phyloP scores from a whole-genome alignment of 768 basidiomycete species.

The Scleroderma citrinum region DNA sequence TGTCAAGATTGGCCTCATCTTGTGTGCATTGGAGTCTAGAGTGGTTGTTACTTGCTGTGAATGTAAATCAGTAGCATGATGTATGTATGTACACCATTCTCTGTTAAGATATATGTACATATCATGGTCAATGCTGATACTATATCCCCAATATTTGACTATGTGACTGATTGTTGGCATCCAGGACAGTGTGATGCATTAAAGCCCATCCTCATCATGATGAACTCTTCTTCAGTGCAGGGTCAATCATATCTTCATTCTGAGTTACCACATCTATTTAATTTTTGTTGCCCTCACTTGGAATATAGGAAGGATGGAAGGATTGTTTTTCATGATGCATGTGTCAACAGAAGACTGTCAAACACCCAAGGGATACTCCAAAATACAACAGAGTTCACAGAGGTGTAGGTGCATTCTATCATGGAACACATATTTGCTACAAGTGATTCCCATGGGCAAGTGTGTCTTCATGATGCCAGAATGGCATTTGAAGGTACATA shows the following conservation, averaged over 20 bases:
- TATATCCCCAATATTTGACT: background rate
- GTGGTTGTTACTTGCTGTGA: constrained; percentile 12
- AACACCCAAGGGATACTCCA: constrained; percentile 49
- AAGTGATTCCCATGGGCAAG: constrained; percentile 50
- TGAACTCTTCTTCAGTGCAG: constrained; percentile 63
- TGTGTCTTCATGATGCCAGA: constrained; percentile 62
- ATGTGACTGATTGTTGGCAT: background rate
- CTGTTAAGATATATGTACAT: constrained; percentile 1
- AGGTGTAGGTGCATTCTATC: constrained; percentile 59
- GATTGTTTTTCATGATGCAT: constrained; percentile 56
- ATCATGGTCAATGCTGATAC: constrained; percentile 1
- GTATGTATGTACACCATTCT: constrained; percentile 19
- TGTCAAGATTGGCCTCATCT: constrained; percentile 30
- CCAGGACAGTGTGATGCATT: constrained; percentile 63
- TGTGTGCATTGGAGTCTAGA: constrained; percentile 3
- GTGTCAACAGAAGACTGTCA: constrained; percentile 32
- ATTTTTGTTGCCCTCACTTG: constrained; percentile 3
- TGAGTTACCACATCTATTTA: constrained; percentile 4
- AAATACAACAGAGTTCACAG: constrained; percentile 51
- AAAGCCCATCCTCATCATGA: constrained; percentile 64
- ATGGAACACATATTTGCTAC: constrained; percentile 68
- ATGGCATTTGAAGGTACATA: constrained; percentile 66
- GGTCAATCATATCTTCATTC: constrained; percentile 33
- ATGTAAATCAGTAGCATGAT: constrained; percentile 28
- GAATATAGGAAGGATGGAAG: constrained; percentile 60